A percentile compares a stretch with the other conserved stretches of the same genome.
Conservation (phyloP, 2,329 filamentous ascomycete species). For the Monosporascus ibericus region DNA sequence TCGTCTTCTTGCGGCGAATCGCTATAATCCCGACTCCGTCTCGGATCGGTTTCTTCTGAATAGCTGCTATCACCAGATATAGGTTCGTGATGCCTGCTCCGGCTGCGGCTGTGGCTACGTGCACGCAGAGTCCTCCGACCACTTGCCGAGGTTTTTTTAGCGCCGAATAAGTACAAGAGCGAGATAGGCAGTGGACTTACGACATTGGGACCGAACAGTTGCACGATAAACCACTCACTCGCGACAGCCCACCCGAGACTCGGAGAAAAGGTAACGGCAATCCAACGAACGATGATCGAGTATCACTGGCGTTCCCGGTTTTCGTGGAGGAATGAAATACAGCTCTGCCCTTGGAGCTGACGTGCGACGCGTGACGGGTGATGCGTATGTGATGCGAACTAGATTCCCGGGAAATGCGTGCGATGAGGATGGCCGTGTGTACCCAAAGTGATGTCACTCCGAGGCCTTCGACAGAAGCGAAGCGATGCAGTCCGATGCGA, state of each 20-base stretch:
- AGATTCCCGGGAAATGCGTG: too few relatives aligned
- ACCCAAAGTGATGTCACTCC: too few relatives aligned
- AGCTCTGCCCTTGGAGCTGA: slow-evolving; percentile 4
- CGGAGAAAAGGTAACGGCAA: slow-evolving; percentile 35
- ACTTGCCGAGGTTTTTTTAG: neutral
- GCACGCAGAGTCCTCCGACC: neutral
- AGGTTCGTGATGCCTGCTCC: slow-evolving; percentile 22
- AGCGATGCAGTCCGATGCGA: neutral
- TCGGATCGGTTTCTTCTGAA: slow-evolving; percentile 33
- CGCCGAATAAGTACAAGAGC: too few relatives aligned
- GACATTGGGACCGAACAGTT: slow-evolving; percentile 34
- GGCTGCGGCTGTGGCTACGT: slow-evolving; percentile 6
- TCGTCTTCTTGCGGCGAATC: slow-evolving; percentile 25
- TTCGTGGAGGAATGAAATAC: slow-evolving; percentile 10
- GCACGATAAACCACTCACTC: slow-evolving; percentile 36
- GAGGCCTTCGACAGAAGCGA: too few relatives aligned
- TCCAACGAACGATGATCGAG: slow-evolving; percentile 5
- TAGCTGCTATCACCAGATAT: slow-evolving; percentile 28
- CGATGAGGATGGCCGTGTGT: neutral
- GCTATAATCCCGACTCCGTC: slow-evolving; percentile 25
- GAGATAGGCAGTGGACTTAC: slow-evolving; percentile 27
- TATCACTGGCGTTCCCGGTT: slow-evolving; percentile 8
- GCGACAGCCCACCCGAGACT: slow-evolving; percentile 39
- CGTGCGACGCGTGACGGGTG: slow-evolving; percentile 4
- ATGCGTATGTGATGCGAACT: slow-evolving; percentile 1